Percentiles rank a stretch among this genome's conserved stretches.
These are phyloP conservation scores for Phalaenopsis aphrodite DNA, from an alignment of 106 monocot species.

Conservation along the genomic window DNA sequence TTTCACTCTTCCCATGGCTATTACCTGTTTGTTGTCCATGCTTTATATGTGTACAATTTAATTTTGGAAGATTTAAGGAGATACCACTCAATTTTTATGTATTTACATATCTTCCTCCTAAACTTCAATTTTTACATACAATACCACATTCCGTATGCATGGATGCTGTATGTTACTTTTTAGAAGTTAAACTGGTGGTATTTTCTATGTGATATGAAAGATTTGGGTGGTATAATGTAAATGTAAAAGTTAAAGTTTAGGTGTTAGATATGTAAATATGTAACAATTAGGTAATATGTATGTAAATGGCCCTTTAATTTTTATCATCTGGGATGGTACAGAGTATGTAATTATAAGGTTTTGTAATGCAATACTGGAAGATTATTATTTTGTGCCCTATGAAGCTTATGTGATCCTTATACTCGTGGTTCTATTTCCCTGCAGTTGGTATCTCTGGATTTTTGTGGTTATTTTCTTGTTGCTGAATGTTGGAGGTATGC, in stretches of 20 bases:
- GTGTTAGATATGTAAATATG: too few relatives aligned
- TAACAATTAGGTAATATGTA: too few relatives aligned
- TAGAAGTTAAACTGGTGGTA: too few relatives aligned
- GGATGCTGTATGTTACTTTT: too few relatives aligned
- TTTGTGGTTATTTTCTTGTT: conserved; percentile 75
- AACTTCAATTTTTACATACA: too few relatives aligned
- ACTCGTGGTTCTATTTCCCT: conserved; percentile 9
- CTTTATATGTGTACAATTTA: not conserved
- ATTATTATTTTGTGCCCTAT: not conserved
- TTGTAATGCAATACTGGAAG: not conserved
- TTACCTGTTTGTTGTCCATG: not conserved
- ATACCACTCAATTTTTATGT: too few relatives aligned
- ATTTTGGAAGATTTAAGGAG: too few relatives aligned
- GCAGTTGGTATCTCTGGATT: conserved; percentile 92
- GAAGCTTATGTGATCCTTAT: not conserved
- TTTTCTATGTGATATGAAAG: too few relatives aligned
- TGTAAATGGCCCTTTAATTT: not conserved
- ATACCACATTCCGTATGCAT: too few relatives aligned
- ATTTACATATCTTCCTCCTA: too few relatives aligned
- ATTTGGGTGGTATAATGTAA: too few relatives aligned
- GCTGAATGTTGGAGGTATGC: conserved; percentile 65
- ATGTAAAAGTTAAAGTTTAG: too few relatives aligned
- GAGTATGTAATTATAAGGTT: not conserved
- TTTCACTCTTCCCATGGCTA: not conserved
- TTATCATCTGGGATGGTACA: not conserved